Base-by-base conservation (phyloP, 2,329 filamentous ascomycete genomes). In the Apiospora hydei region DNA sequence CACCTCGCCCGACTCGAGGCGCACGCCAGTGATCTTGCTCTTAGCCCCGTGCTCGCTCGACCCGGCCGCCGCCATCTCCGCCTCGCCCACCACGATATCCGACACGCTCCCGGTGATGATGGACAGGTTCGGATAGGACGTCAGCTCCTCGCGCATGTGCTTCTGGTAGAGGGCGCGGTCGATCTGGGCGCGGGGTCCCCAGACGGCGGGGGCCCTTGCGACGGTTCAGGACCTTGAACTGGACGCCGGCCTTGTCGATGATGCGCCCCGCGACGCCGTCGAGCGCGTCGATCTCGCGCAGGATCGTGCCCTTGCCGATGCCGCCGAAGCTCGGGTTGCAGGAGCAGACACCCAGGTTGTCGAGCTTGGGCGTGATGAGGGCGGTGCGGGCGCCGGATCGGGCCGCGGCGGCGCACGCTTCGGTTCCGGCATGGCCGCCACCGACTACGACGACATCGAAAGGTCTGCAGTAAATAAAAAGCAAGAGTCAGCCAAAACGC, bases 241-340 rank as follows among this genome's bases (percentile, higher is more conserved):
- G 96, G n/a, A 98, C 90, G 7, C 94, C 96, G 3, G 96, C 93
- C 81, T 96, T 96, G 84, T 99, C 96, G 72, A 98, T 94, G 30
- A 98, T 92, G 47, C 94, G 89, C 0, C 94, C 95, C 0, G 95
- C 92, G 26, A 99, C 85, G 0, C 96, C 96, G 79, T 98, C 96
- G 73, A 99, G 87, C 0, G 96, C 96, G 84, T 99, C 96, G 44
- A 99, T 92, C 83, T 99, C 96, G 57, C 96, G 92, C 69, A 99
- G 86, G 86, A 99, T 98, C 13, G 94, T 98, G 21, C 96, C 96
- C 81, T 99, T 99, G 64, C 96, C 96, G 77, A 99, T 98, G n/a
- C 96, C 96, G 51, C 96, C 96, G 80, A 99, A 97, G 75, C 94
- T 97, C 1, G 96, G 96, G 81, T 98, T 98, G 84, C 96, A 98